phyloP scores from a whole-genome alignment of 257 asterid genomes.

The Nicotiana knightiana region DNA sequence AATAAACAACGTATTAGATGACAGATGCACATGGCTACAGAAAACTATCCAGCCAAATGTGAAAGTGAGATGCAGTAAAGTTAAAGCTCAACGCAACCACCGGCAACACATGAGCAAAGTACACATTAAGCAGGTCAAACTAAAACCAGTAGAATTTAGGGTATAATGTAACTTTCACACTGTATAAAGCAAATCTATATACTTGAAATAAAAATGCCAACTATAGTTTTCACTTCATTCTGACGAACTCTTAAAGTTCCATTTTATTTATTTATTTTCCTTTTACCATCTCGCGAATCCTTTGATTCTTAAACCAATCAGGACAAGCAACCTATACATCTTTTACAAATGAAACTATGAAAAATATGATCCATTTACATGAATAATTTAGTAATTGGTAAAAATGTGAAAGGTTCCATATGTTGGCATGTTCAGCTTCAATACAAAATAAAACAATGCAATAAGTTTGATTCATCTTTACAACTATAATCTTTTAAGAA shows the following conservation, averaged over 20 bases:
- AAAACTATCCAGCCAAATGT: background rate
- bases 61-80: background rate
- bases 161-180: background rate
- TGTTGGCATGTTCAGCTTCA: background rate
- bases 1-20: conserved; percentile 13
- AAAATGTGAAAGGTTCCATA: background rate
- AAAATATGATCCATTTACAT: background rate
- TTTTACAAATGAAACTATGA: background rate
- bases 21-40: background rate
- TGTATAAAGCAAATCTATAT: background rate
- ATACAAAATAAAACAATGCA: background rate
- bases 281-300: background rate
- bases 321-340: background rate
- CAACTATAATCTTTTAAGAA: background rate
- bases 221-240: background rate
- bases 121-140: background rate
- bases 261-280: background rate
- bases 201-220: background rate
- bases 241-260: background rate
- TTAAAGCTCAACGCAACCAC: background rate
- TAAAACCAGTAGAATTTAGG: background rate
- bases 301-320: background rate
- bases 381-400: background rate
- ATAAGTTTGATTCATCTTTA: background rate
- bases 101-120: background rate